phyloP scores from a whole-genome alignment of 106 monocot genomes.

The Dendrobium huoshanense region DNA sequence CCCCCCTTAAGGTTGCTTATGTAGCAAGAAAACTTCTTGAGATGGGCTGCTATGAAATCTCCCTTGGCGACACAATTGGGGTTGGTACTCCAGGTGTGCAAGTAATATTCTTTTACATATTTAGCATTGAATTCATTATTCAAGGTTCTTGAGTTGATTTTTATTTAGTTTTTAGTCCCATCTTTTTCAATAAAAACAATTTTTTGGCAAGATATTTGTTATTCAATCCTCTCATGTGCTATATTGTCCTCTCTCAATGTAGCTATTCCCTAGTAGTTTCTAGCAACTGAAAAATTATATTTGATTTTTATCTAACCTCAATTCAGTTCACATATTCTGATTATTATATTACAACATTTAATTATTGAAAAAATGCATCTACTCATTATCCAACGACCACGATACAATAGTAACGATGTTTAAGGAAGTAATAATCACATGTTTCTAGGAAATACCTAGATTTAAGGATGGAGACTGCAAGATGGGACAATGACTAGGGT shows the following conservation, averaged over 20 bases:
- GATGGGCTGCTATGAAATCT: constrained; percentile 87
- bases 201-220: neutral
- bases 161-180: neutral
- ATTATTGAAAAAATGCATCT: neutral
- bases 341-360: neutral
- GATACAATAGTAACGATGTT: neutral
- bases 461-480: neutral
- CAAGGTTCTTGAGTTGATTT: neutral
- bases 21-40: constrained; percentile 72
- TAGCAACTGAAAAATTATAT: neutral
- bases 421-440: neutral
- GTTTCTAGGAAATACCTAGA: neutral
- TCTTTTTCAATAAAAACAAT: neutral
- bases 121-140: neutral
- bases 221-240: no score
- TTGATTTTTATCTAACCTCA: neutral
- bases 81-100: constrained; percentile 78
- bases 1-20: constrained; percentile 62
- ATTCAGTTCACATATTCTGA: neutral
- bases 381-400: neutral
- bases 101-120: neutral
- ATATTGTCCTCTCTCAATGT: no score
- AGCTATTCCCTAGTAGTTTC: no score
- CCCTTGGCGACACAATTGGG: constrained; percentile 86
- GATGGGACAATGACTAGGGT: neutral